Base-by-base conservation (phyloP, 108 stramenopile species). In the Nitzschia sp. region DNA sequence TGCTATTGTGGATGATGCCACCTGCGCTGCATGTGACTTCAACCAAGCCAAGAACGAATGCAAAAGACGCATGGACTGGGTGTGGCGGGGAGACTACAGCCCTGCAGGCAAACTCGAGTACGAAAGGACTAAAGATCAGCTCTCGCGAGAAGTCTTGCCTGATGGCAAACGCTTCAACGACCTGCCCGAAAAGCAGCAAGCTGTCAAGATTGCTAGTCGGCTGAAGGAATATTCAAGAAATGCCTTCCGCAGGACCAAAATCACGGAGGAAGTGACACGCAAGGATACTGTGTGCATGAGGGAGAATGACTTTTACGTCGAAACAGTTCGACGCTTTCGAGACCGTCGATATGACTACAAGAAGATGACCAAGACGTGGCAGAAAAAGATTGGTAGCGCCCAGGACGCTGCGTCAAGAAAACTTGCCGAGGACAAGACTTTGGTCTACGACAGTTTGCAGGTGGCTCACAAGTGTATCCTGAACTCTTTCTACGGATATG, bases 391-490 rank as follows among this genome's bases (percentile, higher is more conserved):
- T 38, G 95, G 85, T 5, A 80, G 68, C 35, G 89, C 88, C 26
- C 75, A 70, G 23, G 96, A 97, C 81, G 77, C 90, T n/a, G 67
- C 82, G n/a, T 83, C 82, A 11, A 84, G 80, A 41, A 98, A 97
- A 77, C 83, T 87, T 66, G 98, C 98, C 0, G 95, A 94, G 62
- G 97, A 97, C 64, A 90, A 84, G 48, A 88, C 87, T 16, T 60
- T 97, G 34, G 93, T 98, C 1, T 98, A 96, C 69, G 99, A 99
- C 64, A 98, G 97, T 21, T 81, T 99, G 4, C 99, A 99, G 84
- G 95, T 99, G 32, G 99, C 99, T 11, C 99, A 99, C 84, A 99
- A 99, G 78, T 99, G 99, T 79, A 99, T 99, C 66, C 84, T 99
- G 9, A 74, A 77, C 36, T 77, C 77, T 2, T 78, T 78, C 56